Base-by-base conservation (phyloP, 495 filamentous ascomycete species). In the Saxispiralis lemnorum region DNA sequence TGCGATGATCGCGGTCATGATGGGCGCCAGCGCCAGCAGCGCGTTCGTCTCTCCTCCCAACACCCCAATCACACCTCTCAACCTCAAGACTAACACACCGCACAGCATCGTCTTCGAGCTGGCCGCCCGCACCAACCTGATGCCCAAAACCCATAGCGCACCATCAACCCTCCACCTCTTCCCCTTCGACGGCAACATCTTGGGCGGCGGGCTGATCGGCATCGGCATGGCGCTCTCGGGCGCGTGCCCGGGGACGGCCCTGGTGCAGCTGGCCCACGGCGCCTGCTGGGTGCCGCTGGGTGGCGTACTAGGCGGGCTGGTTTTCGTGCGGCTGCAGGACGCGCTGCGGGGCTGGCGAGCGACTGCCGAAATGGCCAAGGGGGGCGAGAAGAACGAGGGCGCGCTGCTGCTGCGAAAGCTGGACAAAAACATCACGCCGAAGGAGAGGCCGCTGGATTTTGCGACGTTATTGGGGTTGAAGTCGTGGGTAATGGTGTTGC, bases 1-100 rank as follows among this genome's bases (percentile, higher is more conserved):
- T 75, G 60, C 57, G 43, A 75, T 77, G 73, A 54, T 73, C 15
- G 63, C 70, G 48, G 63, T 65, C 0, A 75, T 77, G 45, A 56
- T 77, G 6, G 59, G 65, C 24, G 73, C 71, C 5, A 63, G 69
- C 9, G 70, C 65, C 11, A 61, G 55, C 41, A 69, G 65, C 59
- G 66, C 69, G 71, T 75, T 66, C 45, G 70, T 61, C 1, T 4
- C 24, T 28, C 9, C 24, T 9, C 24, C 4, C 24, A 28, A 28
- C 24, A 28, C 4, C 24, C 24, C 24, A 5, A 4, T 28, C 24
- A 5, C 24, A 28, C 24, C 24, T 28, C 24, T 4, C 4, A 28
- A 28, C 24, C 24, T 9, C 24, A 28, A 28, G 24, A 28, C 24
- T 28, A 28, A 28, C 24, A 9, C 24, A 4, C 24, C 9, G 5